These are phyloP conservation scores for Chamaecyparis obtusa DNA, from an alignment of 75 land plant genomes.

Conservation along the genomic window DNA sequence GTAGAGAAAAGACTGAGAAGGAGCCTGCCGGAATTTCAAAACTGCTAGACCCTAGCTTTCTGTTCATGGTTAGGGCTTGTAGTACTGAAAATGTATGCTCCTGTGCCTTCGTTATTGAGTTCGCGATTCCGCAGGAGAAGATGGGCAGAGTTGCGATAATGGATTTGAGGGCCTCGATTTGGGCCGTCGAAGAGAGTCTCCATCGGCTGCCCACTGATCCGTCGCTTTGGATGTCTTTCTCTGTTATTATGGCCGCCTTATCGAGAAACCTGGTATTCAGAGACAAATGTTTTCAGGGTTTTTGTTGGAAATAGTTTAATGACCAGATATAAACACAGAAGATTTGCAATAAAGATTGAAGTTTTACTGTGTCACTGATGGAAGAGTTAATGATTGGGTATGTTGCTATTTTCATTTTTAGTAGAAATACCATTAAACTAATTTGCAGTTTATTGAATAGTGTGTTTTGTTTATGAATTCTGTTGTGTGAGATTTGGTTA, in stretches of 20 bases:
- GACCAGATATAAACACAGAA: no score
- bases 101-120: conserved; percentile 6
- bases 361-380: no score
- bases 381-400: no score
- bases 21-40: conserved; percentile 18
- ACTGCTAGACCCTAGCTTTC: conserved; percentile 5
- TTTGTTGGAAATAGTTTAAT: no score
- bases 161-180: conserved; percentile 35
- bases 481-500: no score
- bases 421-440: no score
- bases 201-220: conserved; percentile 14
- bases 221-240: conserved; percentile 27
- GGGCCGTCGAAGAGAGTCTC: conserved; percentile 29
- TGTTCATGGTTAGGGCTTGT: conserved; percentile 18
- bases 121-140: conserved; percentile 23
- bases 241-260: conserved; percentile 18
- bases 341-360: no score
- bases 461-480: no score
- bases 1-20: conserved; percentile 5
- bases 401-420: no score
- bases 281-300: no score
- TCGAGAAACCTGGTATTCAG: conserved; percentile 14
- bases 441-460: no score
- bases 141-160: conserved; percentile 30
- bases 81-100: conserved; percentile 14